Base-by-base conservation (phyloP, 495 filamentous ascomycete species). In the Podospora australis region DNA sequence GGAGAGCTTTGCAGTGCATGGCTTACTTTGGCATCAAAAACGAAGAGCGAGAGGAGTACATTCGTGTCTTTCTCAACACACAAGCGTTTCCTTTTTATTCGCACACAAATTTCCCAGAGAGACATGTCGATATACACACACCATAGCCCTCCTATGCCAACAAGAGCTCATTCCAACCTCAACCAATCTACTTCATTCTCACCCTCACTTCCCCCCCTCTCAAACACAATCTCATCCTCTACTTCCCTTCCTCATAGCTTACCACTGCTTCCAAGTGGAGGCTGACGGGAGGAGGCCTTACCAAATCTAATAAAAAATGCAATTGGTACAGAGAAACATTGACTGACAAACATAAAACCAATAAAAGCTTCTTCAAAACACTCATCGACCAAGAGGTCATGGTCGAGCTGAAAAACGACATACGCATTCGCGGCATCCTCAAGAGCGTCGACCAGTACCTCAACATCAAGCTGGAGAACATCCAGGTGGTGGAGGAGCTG, bases 401-500 rank as follows among this genome's bases (percentile, higher is more conserved):
- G 30, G 88, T 98, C 67, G 92, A 97, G 71, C 87, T 98, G 68
- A 98, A 98, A 73, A 98, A 98, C 68, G 92, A 98, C 70, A 91
- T 98, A 54, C 86, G 87, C 58, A 95, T 98, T 65, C 84, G 86
- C 50, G 92, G 92, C 50, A 90, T 82, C 17, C 79, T 98, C 52
- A 97, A 96, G 73, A 90, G 84, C 54, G 92, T 98, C 54, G 92
- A 98, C 67, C 94, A 97, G 67, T 98, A 90, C 69, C 82, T 98
- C 54, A 98, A 98, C 72, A 97, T 98, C 73, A 97, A 97, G 72
- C 80, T 97, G 29, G 91, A 98, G 62, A 86, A 96, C 63, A 90
- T 97, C 54, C 77, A 81, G 54, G 90, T 96, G 13, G 71, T 94
- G 24, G 92, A 98, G 42, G 87, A 97, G 65, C 67, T 86, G 57